Base-by-base conservation (phyloP, 2,329 filamentous ascomycete genomes). In the Pseudogymnoascus sp. region DNA sequence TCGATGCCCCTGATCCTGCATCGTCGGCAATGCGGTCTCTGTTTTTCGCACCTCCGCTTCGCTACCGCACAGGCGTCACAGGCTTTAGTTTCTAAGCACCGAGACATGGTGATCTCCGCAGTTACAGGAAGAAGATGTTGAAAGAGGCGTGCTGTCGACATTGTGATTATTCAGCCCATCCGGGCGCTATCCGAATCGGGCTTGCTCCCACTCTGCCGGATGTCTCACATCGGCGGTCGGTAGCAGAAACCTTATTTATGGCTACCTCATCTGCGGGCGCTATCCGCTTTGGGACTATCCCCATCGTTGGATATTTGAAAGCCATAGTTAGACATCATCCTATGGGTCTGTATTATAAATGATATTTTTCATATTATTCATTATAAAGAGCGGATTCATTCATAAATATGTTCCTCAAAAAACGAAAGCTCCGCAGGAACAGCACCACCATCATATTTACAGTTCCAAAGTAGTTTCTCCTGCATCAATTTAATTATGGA, bases 11-110 rank as follows among this genome's bases (percentile, higher is more conserved):
- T 25, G 12, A 6, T 59, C 22, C 6, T 47, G 47, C 64, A 65
- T 14, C 64, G 30, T 11, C 39, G 4, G 57, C 64, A 65, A 5
- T 22, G 25, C 30, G 64, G 64, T 20, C 16, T 59, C 61, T 64
- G 64, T 39, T 60, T 61, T 16, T 58, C 62, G 38, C 64, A 65
- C 37, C 38, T 59, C 54, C 64, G 64, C 47, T 65, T 65, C 58
- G 64, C 38, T 30, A 4, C 38, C 47, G 59, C 59, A 18, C 64
- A 65, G 12, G 62, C 41, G 7, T 20, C 30, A n/a, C 64, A 64
- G 1, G 64, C 62, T 41, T 62, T 65, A 6, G 47, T 35, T 43
- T 64, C 34, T 39, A 47, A 35, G 28, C 11, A 6, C 28, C n/a
- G 35, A 28, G 54, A 37, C 62, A 64, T 64, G 30, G 12, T 30